phyloP scores from a whole-genome alignment of 495 filamentous ascomycete genomes.

The Friedmanniomyces simplex region DNA sequence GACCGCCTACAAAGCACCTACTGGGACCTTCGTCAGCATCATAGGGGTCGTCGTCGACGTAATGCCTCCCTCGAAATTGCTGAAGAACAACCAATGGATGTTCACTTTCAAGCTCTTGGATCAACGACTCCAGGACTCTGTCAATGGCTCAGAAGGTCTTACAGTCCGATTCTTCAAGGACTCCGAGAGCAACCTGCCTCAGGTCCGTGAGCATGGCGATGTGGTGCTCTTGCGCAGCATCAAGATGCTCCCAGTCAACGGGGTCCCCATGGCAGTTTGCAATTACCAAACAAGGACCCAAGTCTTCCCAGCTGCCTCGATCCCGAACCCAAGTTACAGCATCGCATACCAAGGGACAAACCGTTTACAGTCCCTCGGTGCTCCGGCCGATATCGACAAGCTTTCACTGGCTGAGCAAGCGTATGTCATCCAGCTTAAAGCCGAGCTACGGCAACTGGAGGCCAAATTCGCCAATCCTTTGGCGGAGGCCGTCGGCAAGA shows the following conservation, averaged over 20 bases:
- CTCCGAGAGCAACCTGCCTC: conserved; percentile 14
- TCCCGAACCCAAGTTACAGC: conserved; percentile 15
- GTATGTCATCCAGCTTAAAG: conserved; percentile 23
- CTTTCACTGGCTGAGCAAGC: conserved; percentile 18
- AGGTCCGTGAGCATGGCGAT: conserved; percentile 22
- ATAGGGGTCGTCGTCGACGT: conserved; percentile 38
- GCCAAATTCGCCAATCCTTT: not conserved
- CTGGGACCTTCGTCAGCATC: conserved; percentile 13
- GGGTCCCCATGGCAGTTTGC: conserved; percentile 7
- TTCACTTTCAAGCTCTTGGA: conserved; percentile 25
- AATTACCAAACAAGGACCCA: conserved; percentile 5
- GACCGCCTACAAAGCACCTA: conserved; percentile 8
- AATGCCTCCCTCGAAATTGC: conserved; percentile 28
- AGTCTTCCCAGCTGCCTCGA: conserved; percentile 13
- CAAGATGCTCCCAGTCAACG: conserved; percentile 7
- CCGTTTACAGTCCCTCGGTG: conserved; percentile 4
- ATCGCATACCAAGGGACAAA: conserved; percentile 12
- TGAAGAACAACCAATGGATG: conserved; percentile 8
- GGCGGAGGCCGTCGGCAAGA: not conserved
- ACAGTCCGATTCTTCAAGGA: conserved; percentile 21
- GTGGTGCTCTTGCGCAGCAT: conserved; percentile 25
- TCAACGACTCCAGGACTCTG: not conserved
- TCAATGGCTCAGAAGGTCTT: conserved; percentile 10
- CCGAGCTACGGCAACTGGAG: conserved; percentile 7
- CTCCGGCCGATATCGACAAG: not conserved